These are phyloP conservation scores for Rosa chinensis DNA, from an alignment of 306 rosid genomes.

Conservation along the genomic window DNA sequence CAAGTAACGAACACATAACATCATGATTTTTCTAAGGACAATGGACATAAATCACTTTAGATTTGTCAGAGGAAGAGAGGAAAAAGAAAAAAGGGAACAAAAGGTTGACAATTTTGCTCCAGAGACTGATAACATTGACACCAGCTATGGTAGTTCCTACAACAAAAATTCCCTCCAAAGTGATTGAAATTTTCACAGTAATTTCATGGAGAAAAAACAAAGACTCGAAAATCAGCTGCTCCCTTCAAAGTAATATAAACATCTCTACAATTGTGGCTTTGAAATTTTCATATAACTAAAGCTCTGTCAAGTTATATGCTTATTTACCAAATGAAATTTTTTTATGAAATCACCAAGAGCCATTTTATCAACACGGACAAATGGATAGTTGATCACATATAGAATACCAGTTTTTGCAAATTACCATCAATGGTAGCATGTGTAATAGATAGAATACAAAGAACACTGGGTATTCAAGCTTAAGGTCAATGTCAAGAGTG, in stretches of 20 bases:
- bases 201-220: not conserved
- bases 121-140: not conserved
- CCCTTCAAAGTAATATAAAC: not conserved
- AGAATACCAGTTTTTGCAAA: not conserved
- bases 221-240: not conserved
- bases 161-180: too few relatives aligned
- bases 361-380: not conserved
- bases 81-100: not conserved
- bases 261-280: not conserved
- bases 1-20: not conserved
- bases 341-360: not conserved
- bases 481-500: not conserved
- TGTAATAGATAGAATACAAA: not conserved
- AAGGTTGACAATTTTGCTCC: not conserved
- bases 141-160: not conserved
- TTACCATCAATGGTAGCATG: not conserved
- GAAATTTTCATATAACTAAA: not conserved
- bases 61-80: not conserved
- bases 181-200: too few relatives aligned
- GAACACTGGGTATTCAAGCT: conserved; percentile 6
- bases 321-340: not conserved
- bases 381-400: conserved; percentile 4
- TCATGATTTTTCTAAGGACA: not conserved
- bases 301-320: not conserved
- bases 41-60: not conserved